Conservation (phyloP, 371 early-diverging fungal species). For the Rhizomucor pusillus region DNA sequence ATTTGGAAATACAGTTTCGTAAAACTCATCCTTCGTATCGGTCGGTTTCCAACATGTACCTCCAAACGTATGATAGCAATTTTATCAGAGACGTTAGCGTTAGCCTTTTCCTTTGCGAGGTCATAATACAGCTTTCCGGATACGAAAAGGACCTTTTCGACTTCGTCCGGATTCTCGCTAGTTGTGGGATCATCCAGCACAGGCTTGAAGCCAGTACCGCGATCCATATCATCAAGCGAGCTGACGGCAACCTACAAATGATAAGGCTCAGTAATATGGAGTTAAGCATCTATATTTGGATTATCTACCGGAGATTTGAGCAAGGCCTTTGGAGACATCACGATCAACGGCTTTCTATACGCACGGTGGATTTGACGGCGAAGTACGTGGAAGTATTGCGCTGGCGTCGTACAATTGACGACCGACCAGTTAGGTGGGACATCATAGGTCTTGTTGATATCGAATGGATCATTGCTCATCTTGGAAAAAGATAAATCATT, state of each 20-base stretch:
- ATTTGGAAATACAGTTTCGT: neutral
- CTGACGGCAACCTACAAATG: conserved; percentile 60
- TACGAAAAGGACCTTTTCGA: conserved; percentile 79
- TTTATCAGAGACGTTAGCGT: conserved; percentile 58
- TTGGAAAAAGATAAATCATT: conserved; percentile 16
- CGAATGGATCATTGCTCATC: conserved; percentile 79
- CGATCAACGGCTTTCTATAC: conserved; percentile 91
- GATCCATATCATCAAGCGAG: conserved; percentile 76
- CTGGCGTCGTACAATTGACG: conserved; percentile 91
- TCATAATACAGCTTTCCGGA: conserved; percentile 94
- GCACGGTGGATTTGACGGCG: conserved; percentile 82
- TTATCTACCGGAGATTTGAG: conserved; percentile 52
- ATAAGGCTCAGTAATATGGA: conserved; percentile 11
- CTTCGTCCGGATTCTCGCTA: conserved; percentile 31
- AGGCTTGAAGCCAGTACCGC: conserved; percentile 82
- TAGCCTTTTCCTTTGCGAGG: conserved; percentile 72
- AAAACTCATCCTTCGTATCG: neutral
- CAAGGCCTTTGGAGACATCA: conserved; percentile 85
- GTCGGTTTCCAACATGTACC: conserved; percentile 12
- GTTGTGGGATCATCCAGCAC: conserved; percentile 63
- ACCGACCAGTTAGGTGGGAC: conserved; percentile 89
- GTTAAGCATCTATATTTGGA: neutral
- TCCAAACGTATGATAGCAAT: conserved; percentile 89
- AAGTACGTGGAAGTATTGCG: conserved; percentile 94
- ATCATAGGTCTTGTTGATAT: conserved; percentile 47